Evolutionary conservation across 2,329 filamentous ascomycete species (phyloP), one percentile per base, ranked within the genome.

Genomic region (Arthrobotrys megalospora): DNA sequence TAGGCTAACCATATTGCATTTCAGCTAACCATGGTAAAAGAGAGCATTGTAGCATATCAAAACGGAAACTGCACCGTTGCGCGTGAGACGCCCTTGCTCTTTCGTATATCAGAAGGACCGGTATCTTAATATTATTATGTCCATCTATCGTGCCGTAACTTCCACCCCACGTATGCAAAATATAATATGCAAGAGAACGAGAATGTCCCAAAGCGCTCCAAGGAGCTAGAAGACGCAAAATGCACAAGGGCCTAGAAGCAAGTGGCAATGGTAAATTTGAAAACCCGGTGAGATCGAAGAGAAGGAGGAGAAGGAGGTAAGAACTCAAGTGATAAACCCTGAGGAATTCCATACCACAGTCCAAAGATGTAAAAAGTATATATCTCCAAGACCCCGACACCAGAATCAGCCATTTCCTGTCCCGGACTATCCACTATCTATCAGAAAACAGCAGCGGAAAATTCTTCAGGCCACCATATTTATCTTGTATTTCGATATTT

Each of bases 341-440:
- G 19, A 47, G 16, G 19, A 53, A 47, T 76, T 58, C 45, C 72
- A 76, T 76, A 70, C 72, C 72, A 60, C 24, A n/a, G 21, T 53
- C 14, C 24, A 62, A 75, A 28, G 50, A 41, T 52, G 14, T 19
- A 55, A 65, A 77, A 70, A 8, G 58, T 71, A 77, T 77, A 77
- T 71, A 77, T 77, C 47, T 8, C 34, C 48, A 52, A 24, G 43
- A 38, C 43, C 60, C 60, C 34, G 66, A 45, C 66, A 21, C 60
- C 55, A 24, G 52, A 77, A 67, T 16, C 45, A 68, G 66, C 50
- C 73, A 77, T 71, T 77, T 77, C 58, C 41, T 43, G 28, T 66
- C 66, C 66, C 38, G 19, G 67, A 45, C 55, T n/a, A 77, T 62
- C 66, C 24, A 38, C 48, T 71, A 77, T 67, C 48, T 66, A 52